These are phyloP conservation scores for Poa pratensis DNA, from an alignment of 176 grass and related monocot species.

Conservation along the genomic window DNA sequence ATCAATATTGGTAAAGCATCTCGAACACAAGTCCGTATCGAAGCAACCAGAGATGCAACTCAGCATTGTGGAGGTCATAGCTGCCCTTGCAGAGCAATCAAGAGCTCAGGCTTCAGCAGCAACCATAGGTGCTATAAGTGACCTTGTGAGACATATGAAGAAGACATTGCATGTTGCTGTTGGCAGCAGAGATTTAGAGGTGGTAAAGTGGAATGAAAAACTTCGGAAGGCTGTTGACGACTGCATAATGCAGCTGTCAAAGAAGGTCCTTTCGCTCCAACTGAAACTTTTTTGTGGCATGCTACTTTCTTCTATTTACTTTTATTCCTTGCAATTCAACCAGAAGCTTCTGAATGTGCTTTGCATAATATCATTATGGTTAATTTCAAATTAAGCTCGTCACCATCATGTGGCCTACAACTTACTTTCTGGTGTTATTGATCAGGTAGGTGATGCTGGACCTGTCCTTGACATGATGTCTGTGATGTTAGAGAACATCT, in stretches of 20 bases:
- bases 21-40: constrained; percentile 80
- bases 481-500: constrained; percentile 89
- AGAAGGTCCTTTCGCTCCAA: constrained; percentile 63
- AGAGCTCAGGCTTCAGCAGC: constrained; percentile 69
- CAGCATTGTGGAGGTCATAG: constrained; percentile 74
- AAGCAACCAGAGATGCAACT: constrained; percentile 93
- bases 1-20: constrained; percentile 88
- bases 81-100: constrained; percentile 75
- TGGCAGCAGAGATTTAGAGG: constrained; percentile 61
- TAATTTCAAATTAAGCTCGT: constrained; percentile 20
- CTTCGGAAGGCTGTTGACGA: constrained; percentile 72
- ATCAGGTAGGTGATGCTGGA: constrained; percentile 88
- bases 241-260: constrained; percentile 79
- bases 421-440: constrained; percentile 36
- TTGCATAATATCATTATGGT: not conserved
- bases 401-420: constrained; percentile 8
- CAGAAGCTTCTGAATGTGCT: not conserved
- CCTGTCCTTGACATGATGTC: constrained; percentile 99
- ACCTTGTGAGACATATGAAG: constrained; percentile 91
- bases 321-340: not conserved
- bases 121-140: constrained; percentile 86
- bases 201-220: constrained; percentile 80
- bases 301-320: constrained; percentile 4
- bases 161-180: constrained; percentile 76
- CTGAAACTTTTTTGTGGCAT: not conserved